Percentiles rank a stretch among this genome's conserved stretches.
phyloP scores from a whole-genome alignment of 192 early-diverging fungal genomes.

The Coemansia sp. region DNA sequence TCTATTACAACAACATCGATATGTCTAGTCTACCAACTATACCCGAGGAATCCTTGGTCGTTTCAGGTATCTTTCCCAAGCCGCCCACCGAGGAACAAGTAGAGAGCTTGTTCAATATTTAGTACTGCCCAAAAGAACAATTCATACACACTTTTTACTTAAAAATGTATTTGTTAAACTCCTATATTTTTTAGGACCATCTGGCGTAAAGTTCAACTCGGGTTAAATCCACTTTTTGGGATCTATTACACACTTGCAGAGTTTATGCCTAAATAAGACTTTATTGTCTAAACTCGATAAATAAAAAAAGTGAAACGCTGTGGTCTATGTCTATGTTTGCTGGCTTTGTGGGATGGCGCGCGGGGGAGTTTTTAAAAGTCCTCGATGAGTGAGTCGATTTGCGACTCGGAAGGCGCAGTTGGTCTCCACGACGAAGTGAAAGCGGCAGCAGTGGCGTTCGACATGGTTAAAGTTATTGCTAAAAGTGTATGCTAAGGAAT shows the following conservation, averaged over 20 bases:
- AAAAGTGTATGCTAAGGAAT: neutral
- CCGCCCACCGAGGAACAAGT: constrained; percentile 8
- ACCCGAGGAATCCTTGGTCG: neutral
- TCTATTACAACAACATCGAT: neutral
- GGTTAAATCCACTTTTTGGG: too few species aligned
- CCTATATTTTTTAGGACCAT: neutral
- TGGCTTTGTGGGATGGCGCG: neutral
- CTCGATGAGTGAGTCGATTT: constrained; percentile 24
- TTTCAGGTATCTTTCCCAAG: neutral
- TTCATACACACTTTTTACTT: too few species aligned
- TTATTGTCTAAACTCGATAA: constrained; percentile 4
- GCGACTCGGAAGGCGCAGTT: constrained; percentile 22
- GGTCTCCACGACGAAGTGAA: constrained; percentile 23
- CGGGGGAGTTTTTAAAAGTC: constrained; percentile 1
- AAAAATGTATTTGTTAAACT: too few species aligned
- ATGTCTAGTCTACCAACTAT: neutral
- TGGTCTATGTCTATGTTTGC: constrained; percentile 7
- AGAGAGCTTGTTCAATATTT: neutral
- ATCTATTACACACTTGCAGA: too few species aligned
- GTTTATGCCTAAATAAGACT: neutral
- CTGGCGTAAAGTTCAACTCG: neutral
- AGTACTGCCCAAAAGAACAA: neutral
- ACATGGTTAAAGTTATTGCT: neutral
- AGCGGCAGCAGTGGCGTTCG: neutral
- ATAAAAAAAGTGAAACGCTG: neutral